Evolutionary conservation across 169 alveolate species (phyloP), one percentile per base, ranked within the genome.

Genomic region (Plasmodium adleri): DNA sequence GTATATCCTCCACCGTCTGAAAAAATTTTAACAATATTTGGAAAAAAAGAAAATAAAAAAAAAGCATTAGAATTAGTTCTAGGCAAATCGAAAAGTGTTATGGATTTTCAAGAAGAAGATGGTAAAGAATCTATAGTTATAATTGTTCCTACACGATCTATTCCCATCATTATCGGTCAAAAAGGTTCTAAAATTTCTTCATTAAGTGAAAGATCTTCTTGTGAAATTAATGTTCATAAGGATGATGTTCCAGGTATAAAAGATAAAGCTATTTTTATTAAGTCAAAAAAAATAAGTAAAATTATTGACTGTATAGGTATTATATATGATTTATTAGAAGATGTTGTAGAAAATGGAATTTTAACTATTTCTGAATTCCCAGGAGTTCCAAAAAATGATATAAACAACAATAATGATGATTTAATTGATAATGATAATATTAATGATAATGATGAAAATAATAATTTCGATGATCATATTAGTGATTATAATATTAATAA

Each of bases 81-180:
- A 78, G 70, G 47, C 5, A 78, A 78, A 66, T 78, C 89, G 13
- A 78, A 78, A 78, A 63, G 17, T 67, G 89, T 78, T 28, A 78
- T 78, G 89, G 89, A 78, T 66, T 78, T 78, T 58, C 89, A 78
- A n/a, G 89, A 78, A 78, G 89, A 78, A 54, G 89, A 78, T 66
- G 89, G 89, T 8, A 78, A 78, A 28, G 89, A 78, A 54, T 78
- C 89, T 7, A 78, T 78, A 22, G 89, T 78, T 28, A 78, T 78
- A 28, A 78, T 78, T 20, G 89, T 78, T 28, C 89, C 89, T 24
- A 78, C 89, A 64, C 64, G 89, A 78, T 78, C 89, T 8, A 78
- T 78, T 39, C 89, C 89, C 0, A 78, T 78, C 9, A 78, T 78
- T 49, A 78, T 78, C n/a, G 89, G 89, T 20, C 89, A 78, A 71